A percentile compares a stretch with the other conserved stretches of the same genome.
phyloP scores from a whole-genome alignment of 331 rosid species.

The Pyracantha coccinea region DNA sequence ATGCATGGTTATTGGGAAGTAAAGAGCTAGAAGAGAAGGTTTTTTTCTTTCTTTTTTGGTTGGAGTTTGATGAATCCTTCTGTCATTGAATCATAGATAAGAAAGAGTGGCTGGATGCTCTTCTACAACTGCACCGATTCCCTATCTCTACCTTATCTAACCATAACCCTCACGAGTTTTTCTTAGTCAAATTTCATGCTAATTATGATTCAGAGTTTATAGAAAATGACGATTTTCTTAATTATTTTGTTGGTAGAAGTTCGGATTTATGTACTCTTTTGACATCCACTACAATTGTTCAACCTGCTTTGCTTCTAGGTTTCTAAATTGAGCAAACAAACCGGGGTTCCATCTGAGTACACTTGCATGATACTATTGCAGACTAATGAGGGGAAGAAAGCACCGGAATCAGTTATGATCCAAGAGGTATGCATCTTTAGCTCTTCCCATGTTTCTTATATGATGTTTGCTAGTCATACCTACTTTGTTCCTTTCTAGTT shows the following conservation, averaged over 20 bases:
- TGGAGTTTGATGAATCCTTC: too few species aligned
- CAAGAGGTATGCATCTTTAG: slow-evolving; percentile 46
- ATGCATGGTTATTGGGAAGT: slow-evolving; percentile 71
- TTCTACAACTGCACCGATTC: too few species aligned
- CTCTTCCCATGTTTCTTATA: not conserved
- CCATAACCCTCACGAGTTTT: not conserved
- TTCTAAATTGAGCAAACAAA: slow-evolving; percentile 65
- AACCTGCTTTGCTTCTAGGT: slow-evolving; percentile 37
- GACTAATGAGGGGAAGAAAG: slow-evolving; percentile 39
- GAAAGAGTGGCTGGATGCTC: too few species aligned
- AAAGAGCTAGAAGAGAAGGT: slow-evolving; percentile 85
- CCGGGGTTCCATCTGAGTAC: slow-evolving; percentile 74
- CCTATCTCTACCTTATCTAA: not conserved
- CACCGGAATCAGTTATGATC: slow-evolving; percentile 27
- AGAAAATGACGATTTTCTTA: too few species aligned
- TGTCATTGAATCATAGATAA: too few species aligned
- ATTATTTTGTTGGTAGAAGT: too few species aligned
- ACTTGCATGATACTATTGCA: slow-evolving; percentile 43
- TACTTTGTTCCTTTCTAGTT: too few species aligned
- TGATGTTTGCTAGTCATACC: not conserved
- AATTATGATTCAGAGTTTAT: not conserved
- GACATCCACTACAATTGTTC: not conserved
- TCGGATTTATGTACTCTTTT: not conserved
- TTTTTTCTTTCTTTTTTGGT: slow-evolving; percentile 7
- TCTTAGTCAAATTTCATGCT: not conserved